Evolutionary conservation across 2,329 filamentous ascomycete species (phyloP).

Genomic region (Geosmithia morbida): DNA sequence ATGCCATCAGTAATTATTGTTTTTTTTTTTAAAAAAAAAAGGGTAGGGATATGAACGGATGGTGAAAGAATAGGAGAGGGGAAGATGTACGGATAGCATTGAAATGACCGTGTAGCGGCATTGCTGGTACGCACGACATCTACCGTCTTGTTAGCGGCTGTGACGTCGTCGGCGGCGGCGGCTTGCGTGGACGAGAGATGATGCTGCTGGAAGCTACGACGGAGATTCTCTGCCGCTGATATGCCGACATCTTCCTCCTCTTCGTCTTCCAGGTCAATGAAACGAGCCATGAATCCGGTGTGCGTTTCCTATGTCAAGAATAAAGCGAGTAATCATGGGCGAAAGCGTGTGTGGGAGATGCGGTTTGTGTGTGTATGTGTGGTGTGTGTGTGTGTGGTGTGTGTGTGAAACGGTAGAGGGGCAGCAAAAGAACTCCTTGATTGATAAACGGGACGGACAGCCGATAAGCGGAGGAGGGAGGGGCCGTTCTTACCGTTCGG

Average conservation of each 20-base stretch:
- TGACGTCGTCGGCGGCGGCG: background rate
- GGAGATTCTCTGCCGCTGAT: background rate
- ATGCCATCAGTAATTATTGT: too few species aligned
- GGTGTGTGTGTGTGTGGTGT: background rate
- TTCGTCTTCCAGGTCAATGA: constrained; percentile 4
- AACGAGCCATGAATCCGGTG: constrained; percentile 2
- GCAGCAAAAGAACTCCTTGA: background rate
- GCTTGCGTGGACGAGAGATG: background rate
- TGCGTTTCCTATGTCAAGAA: too few species aligned
- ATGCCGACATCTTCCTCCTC: background rate
- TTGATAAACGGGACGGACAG: background rate
- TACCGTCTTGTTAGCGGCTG: background rate
- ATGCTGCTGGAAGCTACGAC: background rate
- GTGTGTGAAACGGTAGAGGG: background rate
- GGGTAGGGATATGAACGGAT: background rate
- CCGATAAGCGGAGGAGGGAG: background rate
- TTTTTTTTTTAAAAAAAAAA: too few species aligned
- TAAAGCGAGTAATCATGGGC: too few species aligned
- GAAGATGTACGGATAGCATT: constrained; percentile 18
- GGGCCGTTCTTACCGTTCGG: background rate
- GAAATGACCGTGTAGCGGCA: constrained; percentile 15
- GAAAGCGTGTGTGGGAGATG: background rate
- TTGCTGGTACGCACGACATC: constrained; percentile 5
- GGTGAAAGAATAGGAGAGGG: background rate
- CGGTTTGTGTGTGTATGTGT: background rate